Evolutionary conservation across 345 rosid genomes (phyloP), one percentile per base, ranked within the genome.

Genomic region (Euphorbia pulcherrima): DNA sequence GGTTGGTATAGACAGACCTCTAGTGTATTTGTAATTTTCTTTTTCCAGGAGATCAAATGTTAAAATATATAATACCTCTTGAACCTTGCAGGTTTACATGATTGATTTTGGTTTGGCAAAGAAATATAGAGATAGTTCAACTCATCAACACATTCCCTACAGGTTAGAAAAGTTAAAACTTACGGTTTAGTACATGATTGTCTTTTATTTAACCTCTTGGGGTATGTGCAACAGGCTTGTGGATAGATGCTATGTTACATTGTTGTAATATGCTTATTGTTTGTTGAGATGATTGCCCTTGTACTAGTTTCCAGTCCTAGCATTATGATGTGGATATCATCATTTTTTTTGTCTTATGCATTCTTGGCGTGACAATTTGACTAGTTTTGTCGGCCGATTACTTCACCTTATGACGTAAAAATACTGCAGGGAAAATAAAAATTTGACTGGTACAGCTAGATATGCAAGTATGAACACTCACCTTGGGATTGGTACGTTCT

Each of bases 391-490:
- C 2, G 14, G 21, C 16, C 44, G 26, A 52, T 20, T 52, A 30
- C 26, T 44, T 73, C 33, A 66, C 24, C 4, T 5, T 39, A 27
- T 27, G 13, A 13, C 10, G 46, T 40, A 29, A 41, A 39, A 37
- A 24, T 3, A 21, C 37, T 71, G 71, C 90, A 92, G 97, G 78
- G 97, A 92, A 76, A 92, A 92, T 72, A 92, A 92, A 80, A 92
- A 89, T 76, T 80, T 92, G 83, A 88, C 96, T 1, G 97, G 97
- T 65, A 92, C 97, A 52, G 97, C 96, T 47, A 85, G 97, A 84
- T 92, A 89, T 71, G 97, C 97, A 24, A 92, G 97, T 90, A 87
- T 89, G 93, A 92, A 92, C 68, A 92, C 96, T 75, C 97, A 92
- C 85, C 85, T 92, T 67, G 97, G 97, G 62, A 87, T 92, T 65